Percentiles rank a stretch among this genome's conserved stretches.
Evolutionary conservation across 2,329 filamentous ascomycete species (phyloP).

Genomic region (Penicillium oxalicum): DNA sequence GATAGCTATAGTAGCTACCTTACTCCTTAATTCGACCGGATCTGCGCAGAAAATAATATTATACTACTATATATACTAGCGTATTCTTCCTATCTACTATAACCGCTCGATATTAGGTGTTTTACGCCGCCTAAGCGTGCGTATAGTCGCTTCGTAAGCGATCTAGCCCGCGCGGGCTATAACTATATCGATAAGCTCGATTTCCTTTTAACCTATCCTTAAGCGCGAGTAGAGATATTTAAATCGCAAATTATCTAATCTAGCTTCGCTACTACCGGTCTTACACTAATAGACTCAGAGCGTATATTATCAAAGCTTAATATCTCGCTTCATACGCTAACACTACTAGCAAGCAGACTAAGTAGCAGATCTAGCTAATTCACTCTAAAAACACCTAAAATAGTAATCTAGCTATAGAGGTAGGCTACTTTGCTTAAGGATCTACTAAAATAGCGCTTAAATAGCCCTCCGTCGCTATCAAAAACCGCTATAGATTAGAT

Average conservation of each 20-base stretch:
- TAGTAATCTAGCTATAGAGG: background rate
- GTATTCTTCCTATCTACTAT: constrained; percentile 4
- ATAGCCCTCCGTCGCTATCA: constrained; percentile 1
- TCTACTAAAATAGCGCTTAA: constrained; percentile 2
- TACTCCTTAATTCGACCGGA: constrained; percentile 4
- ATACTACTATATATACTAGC: constrained; percentile 5
- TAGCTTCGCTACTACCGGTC: background rate
- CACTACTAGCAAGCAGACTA: background rate
- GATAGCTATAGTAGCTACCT: background rate
- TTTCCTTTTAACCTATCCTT: background rate
- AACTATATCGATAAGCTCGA: background rate
- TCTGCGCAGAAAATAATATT: constrained; percentile 6
- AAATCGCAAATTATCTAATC: background rate
- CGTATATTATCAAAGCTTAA: constrained; percentile 2
- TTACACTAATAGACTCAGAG: background rate
- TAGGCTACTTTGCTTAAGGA: constrained; percentile 2
- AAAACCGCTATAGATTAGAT: constrained; percentile 3
- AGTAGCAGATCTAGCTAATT: constrained; percentile 5
- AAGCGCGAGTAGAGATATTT: background rate
- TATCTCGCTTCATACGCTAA: constrained; percentile 2
- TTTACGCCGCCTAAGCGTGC: background rate
- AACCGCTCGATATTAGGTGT: constrained; percentile 1
- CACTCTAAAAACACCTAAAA: constrained; percentile 1
- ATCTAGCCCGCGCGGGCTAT: background rate
- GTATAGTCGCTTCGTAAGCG: constrained; percentile 3